Conservation (phyloP, 495 filamentous ascomycete genomes). For the Tuber brumale region DNA sequence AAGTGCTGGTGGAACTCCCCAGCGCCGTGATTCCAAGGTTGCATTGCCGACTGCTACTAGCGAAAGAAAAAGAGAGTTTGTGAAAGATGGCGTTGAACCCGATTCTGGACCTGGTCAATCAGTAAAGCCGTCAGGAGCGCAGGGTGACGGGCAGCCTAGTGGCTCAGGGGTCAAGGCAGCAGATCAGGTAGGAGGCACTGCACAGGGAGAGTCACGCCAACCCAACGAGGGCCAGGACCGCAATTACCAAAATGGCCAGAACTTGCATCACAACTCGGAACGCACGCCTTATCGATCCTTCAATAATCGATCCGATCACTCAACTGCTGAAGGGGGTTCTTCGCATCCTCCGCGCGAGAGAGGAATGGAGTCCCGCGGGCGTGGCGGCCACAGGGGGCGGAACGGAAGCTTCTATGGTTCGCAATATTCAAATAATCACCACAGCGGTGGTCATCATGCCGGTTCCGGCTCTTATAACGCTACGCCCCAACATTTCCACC, state of each 20-base stretch:
- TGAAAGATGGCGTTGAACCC: slow-evolving; percentile 13
- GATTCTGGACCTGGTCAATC: slow-evolving; percentile 21
- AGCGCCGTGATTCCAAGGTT: slow-evolving; percentile 36
- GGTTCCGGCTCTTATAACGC: slow-evolving; percentile 23
- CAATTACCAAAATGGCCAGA: slow-evolving; percentile 22
- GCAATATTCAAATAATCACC: slow-evolving; percentile 19
- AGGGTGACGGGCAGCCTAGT: slow-evolving; percentile 15
- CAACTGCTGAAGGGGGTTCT: slow-evolving; percentile 14
- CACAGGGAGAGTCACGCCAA: slow-evolving; percentile 28
- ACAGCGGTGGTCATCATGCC: slow-evolving; percentile 29
- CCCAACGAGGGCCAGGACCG: slow-evolving; percentile 26
- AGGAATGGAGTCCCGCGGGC: slow-evolving; percentile 44
- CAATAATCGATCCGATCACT: slow-evolving; percentile 26
- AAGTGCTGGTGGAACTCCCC: slow-evolving; percentile 26
- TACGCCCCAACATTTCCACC: slow-evolving; percentile 28
- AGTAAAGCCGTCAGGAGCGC: slow-evolving; percentile 25
- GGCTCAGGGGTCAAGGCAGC: slow-evolving; percentile 18
- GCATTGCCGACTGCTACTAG: slow-evolving; percentile 19
- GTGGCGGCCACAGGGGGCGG: slow-evolving; percentile 45
- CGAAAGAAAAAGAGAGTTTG: slow-evolving; percentile 29
- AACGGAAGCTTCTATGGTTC: slow-evolving; percentile 36
- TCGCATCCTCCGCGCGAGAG: slow-evolving; percentile 41
- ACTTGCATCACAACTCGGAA: slow-evolving; percentile 26
- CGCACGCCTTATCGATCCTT: slow-evolving; percentile 24
- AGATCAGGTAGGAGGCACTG: slow-evolving; percentile 19